These are phyloP conservation scores for Monilinia laxa DNA, from an alignment of 2,329 filamentous ascomycete genomes.

Conservation along the genomic window DNA sequence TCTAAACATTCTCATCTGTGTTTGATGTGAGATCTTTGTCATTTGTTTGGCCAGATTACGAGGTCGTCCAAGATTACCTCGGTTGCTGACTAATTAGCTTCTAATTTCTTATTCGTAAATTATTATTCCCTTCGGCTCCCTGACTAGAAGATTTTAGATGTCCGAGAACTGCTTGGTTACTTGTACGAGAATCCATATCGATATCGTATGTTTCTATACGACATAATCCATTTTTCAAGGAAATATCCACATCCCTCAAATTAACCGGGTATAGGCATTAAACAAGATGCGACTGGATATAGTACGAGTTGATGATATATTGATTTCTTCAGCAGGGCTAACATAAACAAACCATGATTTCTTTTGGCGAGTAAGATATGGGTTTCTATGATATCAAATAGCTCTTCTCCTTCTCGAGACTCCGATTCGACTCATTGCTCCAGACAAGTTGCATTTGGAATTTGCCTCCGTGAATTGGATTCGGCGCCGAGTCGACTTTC, in stretches of 20 bases:
- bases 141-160: neutral
- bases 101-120: conserved; percentile 5
- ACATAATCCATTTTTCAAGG: neutral
- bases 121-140: neutral
- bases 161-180: neutral
- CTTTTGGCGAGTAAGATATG: neutral
- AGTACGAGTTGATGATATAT: conserved; percentile 2
- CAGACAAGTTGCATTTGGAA: neutral
- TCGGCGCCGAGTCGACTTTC: neutral
- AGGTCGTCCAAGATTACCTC: conserved; percentile 7
- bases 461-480: neutral
- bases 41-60: conserved; percentile 24
- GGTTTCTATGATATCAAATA: neutral
- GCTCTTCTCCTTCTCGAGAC: neutral
- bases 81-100: conserved; percentile 15
- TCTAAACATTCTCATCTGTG: neutral
- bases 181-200: conserved; percentile 1
- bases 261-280: neutral
- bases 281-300: conserved; percentile 11
- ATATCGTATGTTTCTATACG: neutral
- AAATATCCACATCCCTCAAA: neutral
- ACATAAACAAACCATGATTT: neutral
- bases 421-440: conserved; percentile 2
- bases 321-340: neutral
- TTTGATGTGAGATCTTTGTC: conserved; percentile 11